Evolutionary conservation across 208 protist genomes (phyloP), one percentile per base, ranked within the genome.

Genomic region (Crithidia expoeki): DNA sequence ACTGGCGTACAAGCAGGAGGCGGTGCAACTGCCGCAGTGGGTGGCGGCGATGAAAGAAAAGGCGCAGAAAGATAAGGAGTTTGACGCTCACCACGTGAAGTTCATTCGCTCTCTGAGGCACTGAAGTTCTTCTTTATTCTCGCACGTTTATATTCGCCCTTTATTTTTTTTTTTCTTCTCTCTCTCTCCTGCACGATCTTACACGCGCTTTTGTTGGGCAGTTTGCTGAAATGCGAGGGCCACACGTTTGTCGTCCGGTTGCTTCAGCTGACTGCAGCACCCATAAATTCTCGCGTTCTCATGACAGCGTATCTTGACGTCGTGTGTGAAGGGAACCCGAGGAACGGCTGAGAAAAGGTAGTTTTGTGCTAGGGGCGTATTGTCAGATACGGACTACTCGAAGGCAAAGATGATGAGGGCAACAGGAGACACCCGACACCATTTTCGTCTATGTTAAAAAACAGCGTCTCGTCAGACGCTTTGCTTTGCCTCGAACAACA

Each of bases 1-100:
- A 58, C 33, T 92, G 10, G 79, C 50, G 5, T 68, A 33, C 56
- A 81, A 76, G 33, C 70, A 81, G 33, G 71, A 75, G 25, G 10
- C 27, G 42, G 25, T 67, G 67, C 76, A 74, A 27, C 49, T 69
- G 27, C 17, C 57, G 34, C 70, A 76, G 58, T 81, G 66, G 59
- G 57, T 76, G 50, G 3, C 47, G 16, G 21, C 36, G 2, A 72
- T 81, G 65, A 65, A 51, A 51, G 70, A 76, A n/a, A 46, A 47
- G 9, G 50, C 81, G 36, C 16, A 53, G 33, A 67, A 68, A 19
- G 80, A 85, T 40, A 38, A 49, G 7, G 72, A 75, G 36, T 77
- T 56, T 12, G 74, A 76, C 44, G 68, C 58, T 4, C 56, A 72
- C 57, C 74, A 79, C 32, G 27, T 77, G 36, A 74, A 74, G 46